Evolutionary conservation across 306 rosid species (phyloP), one percentile per base, ranked within the genome.

Genomic region (Erythrophleum fordii): DNA sequence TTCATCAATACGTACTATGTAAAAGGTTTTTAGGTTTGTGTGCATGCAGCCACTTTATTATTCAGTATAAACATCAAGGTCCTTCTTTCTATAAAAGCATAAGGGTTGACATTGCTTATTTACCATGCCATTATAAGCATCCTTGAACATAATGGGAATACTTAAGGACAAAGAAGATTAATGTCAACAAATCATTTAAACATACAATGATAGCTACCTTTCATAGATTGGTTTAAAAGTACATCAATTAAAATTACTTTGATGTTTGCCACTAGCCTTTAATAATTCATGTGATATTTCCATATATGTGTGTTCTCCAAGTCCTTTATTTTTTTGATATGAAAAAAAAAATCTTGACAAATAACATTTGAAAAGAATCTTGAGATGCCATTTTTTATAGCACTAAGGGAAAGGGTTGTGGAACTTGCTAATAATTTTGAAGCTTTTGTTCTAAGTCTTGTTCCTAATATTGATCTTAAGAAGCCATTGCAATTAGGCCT

Each of bases 401-500:
- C 97, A 46, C 83, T 95, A 65, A 89, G 88, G 89, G 87, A 92
- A 85, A 91, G 97, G 92, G 89, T 92, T 82, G 84, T 86, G 39
- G 95, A 92, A 53, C 95, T 84, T 88, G 90, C 91, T 42, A 34
- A 82, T 81, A 91, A 87, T 39, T 85, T 92, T 66, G 94, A 95
- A 81, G 77, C 86, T 69, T 95, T 95, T 89, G 86, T 81, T 74
- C 82, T 95, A 71, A 91, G 89, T 64, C 87, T 87, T 84, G 80
- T 85, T 69, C 90, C 97, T 1, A 60, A 79, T 80, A 66, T 76
- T 62, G 91, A 93, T 84, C 90, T 95, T 77, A 92, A 88, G 77
- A 85, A 53, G 80, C 95, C 99, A 25, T 48, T 84, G 79, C 90
- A 93, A 83, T 87, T 95, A 75, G 99, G n/a, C n/a, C n/a, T n/a